A percentile compares a stretch with the other conserved stretches of the same genome.
These are phyloP conservation scores for Naganishia sp. DNA, from an alignment of 1,284 basidiomycete species.

Conservation along the genomic window DNA sequence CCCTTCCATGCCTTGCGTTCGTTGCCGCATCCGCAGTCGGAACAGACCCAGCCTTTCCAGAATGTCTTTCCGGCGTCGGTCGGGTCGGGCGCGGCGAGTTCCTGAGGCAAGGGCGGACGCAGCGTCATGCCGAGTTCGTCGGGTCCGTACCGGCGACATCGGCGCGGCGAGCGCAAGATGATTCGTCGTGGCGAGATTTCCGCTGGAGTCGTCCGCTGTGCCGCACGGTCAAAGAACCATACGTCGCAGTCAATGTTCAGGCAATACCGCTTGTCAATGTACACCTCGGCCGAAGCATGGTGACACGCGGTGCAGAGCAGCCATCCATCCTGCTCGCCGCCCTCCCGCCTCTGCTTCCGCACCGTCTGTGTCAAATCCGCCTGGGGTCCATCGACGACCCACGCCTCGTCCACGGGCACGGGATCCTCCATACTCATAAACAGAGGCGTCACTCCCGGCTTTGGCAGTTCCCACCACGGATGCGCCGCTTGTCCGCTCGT, in stretches of 20 bases:
- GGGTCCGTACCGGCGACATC: slow-evolving; percentile 35
- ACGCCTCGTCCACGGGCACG: neutral
- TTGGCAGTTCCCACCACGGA: slow-evolving; percentile 44
- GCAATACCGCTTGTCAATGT: slow-evolving; percentile 30
- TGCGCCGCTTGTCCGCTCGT: slow-evolving; percentile 35
- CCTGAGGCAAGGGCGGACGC: slow-evolving; percentile 34
- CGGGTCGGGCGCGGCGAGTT: slow-evolving; percentile 28
- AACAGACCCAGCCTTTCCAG: slow-evolving; percentile 48
- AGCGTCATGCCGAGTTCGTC: slow-evolving; percentile 38
- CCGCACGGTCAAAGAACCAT: slow-evolving; percentile 17
- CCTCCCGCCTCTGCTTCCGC: neutral
- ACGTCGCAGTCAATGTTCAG: slow-evolving; percentile 33
- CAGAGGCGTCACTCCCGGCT: neutral
- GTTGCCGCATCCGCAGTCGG: slow-evolving; percentile 43
- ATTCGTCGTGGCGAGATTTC: slow-evolving; percentile 19
- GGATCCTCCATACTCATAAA: slow-evolving; percentile 3
- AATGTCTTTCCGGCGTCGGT: slow-evolving; percentile 38
- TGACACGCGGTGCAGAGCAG: slow-evolving; percentile 24
- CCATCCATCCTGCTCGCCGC: slow-evolving; percentile 18
- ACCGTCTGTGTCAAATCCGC: slow-evolving; percentile 15
- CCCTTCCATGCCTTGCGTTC: slow-evolving; percentile 46
- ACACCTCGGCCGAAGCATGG: slow-evolving; percentile 26
- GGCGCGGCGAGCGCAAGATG: slow-evolving; percentile 31
- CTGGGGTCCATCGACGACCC: slow-evolving; percentile 1
- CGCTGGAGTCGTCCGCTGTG: neutral